Conservation (phyloP, 1,284 basidiomycete genomes). For the Apiotrichum sp. region DNA sequence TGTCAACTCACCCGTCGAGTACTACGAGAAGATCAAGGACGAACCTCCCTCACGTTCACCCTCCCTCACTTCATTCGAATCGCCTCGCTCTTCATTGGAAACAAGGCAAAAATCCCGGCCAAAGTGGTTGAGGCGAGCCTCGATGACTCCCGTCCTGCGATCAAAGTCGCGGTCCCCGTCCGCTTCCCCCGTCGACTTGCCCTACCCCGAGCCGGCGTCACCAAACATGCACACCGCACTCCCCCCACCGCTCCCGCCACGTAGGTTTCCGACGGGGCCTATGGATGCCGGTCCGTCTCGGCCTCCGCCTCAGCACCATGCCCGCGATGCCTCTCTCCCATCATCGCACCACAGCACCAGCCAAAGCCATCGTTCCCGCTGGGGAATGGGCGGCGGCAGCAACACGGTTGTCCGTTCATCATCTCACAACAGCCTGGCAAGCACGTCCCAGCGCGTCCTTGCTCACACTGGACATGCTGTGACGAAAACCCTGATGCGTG, state of each 20-base stretch:
- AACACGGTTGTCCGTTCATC: slow-evolving; percentile 27
- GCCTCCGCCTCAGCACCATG: slow-evolving; percentile 23
- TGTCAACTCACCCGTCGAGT: not conserved
- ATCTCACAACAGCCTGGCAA: slow-evolving; percentile 29
- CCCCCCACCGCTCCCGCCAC: slow-evolving; percentile 34
- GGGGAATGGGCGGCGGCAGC: slow-evolving; percentile 10
- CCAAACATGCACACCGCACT: slow-evolving; percentile 13
- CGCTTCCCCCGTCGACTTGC: slow-evolving; percentile 15
- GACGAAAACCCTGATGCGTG: slow-evolving; percentile 38
- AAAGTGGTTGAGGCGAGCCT: slow-evolving; percentile 37
- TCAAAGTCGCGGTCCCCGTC: slow-evolving; percentile 33
- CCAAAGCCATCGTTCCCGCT: slow-evolving; percentile 29
- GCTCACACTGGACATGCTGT: slow-evolving; percentile 40
- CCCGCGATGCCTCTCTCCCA: slow-evolving; percentile 19
- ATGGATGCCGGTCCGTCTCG: slow-evolving; percentile 20
- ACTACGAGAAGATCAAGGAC: not conserved
- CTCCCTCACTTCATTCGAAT: slow-evolving; percentile 7
- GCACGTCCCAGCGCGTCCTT: slow-evolving; percentile 32
- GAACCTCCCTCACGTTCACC: slow-evolving; percentile 8
- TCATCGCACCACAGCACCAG: slow-evolving; percentile 26
- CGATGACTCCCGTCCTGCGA: slow-evolving; percentile 27
- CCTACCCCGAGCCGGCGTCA: slow-evolving; percentile 21
- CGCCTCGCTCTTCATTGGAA: slow-evolving; percentile 25
- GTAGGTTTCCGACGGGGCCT: slow-evolving; percentile 19
- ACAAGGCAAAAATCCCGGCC: slow-evolving; percentile 30